Base-by-base conservation (phyloP, 1,284 basidiomycete genomes). In the Cryptococcus depauperatus region DNA sequence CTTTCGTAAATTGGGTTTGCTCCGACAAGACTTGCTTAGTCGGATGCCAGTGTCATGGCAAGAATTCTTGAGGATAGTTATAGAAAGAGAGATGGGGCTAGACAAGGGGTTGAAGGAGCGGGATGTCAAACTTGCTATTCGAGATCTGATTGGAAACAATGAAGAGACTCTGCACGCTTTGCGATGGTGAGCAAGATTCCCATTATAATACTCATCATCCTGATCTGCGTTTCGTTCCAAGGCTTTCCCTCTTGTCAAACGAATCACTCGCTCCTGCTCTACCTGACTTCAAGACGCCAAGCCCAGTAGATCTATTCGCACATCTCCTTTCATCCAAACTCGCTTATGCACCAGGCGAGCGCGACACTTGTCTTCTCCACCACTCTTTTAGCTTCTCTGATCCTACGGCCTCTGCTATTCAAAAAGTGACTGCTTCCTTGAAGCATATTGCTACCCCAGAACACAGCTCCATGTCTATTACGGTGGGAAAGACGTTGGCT, bases 311-410 rank as follows among this genome's bases (percentile, higher is more conserved):
- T 64, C 73, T 85, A 21, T 81, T 96, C 57, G 82, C 90, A 3
- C 65, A 73, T 27, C 75, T 91, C 3, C 79, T 96, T 13, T 77
- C 85, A 2, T 75, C 81, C 56, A 84, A 81, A 57, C 79, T 95
- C 18, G 75, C 75, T 8, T 96, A 95, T 65, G 69, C 61, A 0
- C 77, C 79, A 0, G 73, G 76, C 25, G 91, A 96, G 69, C 77
- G 82, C 13, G 91, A 96, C 67, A 80, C 89, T 69, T 89, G 92
- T 50, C 78, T 95, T 27, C 79, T 96, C 21, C 77, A 84, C 50
- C 92, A 96, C 70, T 84, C 90, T 63, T 75, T 92, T 54, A 77
- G 44, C 18, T 50, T 16, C 55, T 43, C 45, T 19, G 10, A 30
- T n/a, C 5, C 37, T 13, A 1, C 35, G 8, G 22, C 41, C 2